These are phyloP conservation scores for Paramecium tetraurelia DNA, from an alignment of 73 alveolate genomes.

Conservation along the genomic window DNA sequence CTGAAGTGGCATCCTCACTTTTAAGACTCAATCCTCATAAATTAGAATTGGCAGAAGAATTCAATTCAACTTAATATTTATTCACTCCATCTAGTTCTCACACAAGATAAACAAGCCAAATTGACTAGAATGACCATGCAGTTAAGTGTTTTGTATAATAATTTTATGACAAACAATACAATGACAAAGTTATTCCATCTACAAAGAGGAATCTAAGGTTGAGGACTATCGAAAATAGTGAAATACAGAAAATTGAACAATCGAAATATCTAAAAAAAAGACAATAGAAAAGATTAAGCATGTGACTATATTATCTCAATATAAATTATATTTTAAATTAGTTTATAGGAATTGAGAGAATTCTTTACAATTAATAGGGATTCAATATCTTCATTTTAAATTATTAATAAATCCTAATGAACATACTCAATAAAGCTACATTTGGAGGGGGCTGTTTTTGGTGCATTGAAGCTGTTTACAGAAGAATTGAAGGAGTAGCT, in stretches of 20 bases:
- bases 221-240: not conserved
- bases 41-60: slow-evolving; percentile 45
- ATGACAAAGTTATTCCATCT: not conserved
- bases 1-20: not conserved
- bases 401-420: not conserved
- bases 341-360: not conserved
- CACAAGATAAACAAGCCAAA: not conserved
- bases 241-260: not conserved
- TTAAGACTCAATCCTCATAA: not conserved
- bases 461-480: slow-evolving; percentile 61
- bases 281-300: not conserved
- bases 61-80: slow-evolving; percentile 34
- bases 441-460: slow-evolving; percentile 65
- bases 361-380: not conserved
- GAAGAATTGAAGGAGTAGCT: slow-evolving; percentile 52
- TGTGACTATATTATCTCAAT: not conserved
- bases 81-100: slow-evolving; percentile 2
- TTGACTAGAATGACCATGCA: not conserved
- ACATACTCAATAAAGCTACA: slow-evolving; percentile 9
- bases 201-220: not conserved
- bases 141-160: not conserved
- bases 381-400: not conserved
- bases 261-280: not conserved
- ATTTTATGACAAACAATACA: not conserved
- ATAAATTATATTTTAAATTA: not conserved